phyloP scores from a whole-genome alignment of 176 grass and related monocot genomes.

The Thinopyrum elongatum region DNA sequence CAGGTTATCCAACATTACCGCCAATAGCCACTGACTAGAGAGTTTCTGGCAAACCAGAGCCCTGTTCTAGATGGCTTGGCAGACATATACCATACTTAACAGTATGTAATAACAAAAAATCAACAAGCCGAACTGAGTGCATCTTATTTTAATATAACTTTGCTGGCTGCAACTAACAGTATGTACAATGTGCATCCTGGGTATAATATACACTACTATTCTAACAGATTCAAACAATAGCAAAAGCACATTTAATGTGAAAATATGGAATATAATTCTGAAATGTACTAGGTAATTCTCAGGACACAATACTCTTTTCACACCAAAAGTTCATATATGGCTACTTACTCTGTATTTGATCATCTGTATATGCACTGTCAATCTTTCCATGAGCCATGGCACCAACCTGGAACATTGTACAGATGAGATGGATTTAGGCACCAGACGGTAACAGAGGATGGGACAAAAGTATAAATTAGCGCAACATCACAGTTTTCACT shows the following conservation, averaged over 20 bases:
- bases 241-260: not conserved
- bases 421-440: not conserved
- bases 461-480: not conserved
- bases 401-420: conserved; percentile 62
- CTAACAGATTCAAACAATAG: no score
- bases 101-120: not conserved
- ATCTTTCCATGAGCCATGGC: conserved; percentile 97
- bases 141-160: not conserved
- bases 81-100: not conserved
- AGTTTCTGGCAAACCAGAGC: not conserved
- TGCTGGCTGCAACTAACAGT: not conserved
- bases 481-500: conserved; percentile 34
- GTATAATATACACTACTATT: not conserved
- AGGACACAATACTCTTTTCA: not conserved
- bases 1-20: not conserved
- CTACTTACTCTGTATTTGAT: conserved; percentile 85
- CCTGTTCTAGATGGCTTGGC: not conserved
- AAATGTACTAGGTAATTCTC: not conserved
- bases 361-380: conserved; percentile 68
- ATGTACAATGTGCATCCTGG: not conserved
- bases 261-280: not conserved
- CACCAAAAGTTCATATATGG: not conserved
- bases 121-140: not conserved
- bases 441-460: not conserved
- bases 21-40: not conserved